These are phyloP conservation scores for Amylostereum chailletii DNA, from an alignment of 1,284 basidiomycete genomes.

Conservation along the genomic window DNA sequence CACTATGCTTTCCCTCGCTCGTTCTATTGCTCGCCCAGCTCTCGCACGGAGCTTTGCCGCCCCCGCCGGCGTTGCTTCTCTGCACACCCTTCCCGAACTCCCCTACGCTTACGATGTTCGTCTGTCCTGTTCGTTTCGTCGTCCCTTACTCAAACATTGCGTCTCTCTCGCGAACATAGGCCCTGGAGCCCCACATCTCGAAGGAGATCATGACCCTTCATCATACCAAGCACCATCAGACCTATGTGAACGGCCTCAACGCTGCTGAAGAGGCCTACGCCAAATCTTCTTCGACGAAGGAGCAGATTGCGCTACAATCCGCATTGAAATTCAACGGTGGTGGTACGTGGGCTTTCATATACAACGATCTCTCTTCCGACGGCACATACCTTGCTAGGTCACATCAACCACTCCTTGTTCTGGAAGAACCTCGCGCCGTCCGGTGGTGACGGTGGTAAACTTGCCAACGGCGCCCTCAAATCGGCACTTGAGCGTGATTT, in stretches of 20 bases:
- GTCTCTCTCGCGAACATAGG: conserved; percentile 19
- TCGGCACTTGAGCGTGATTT: conserved; percentile 57
- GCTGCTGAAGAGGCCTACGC: conserved; percentile 68
- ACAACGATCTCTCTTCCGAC: background rate
- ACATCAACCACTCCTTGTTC: conserved; percentile 90
- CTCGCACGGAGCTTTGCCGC: conserved; percentile 15
- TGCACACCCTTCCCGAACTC: conserved; percentile 6
- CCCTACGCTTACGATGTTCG: conserved; percentile 66
- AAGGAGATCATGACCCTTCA: conserved; percentile 79
- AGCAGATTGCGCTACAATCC: conserved; percentile 70
- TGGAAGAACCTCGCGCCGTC: conserved; percentile 83
- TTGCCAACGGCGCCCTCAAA: conserved; percentile 61
- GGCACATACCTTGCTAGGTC: conserved; percentile 32
- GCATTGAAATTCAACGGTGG: conserved; percentile 69
- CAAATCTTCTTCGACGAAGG: conserved; percentile 56
- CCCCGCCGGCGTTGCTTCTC: conserved; percentile 1
- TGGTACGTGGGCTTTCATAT: conserved; percentile 25
- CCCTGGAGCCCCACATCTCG: conserved; percentile 81
- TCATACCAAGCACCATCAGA: conserved; percentile 84
- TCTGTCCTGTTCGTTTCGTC: background rate
- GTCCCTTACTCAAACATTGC: background rate
- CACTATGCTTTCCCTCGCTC: conserved; percentile 41
- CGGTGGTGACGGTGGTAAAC: conserved; percentile 48
- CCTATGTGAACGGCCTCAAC: conserved; percentile 70
- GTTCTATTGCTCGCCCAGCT: conserved; percentile 29